phyloP scores from a whole-genome alignment of 2,329 filamentous ascomycete species.

The Hypoxylon sp. region DNA sequence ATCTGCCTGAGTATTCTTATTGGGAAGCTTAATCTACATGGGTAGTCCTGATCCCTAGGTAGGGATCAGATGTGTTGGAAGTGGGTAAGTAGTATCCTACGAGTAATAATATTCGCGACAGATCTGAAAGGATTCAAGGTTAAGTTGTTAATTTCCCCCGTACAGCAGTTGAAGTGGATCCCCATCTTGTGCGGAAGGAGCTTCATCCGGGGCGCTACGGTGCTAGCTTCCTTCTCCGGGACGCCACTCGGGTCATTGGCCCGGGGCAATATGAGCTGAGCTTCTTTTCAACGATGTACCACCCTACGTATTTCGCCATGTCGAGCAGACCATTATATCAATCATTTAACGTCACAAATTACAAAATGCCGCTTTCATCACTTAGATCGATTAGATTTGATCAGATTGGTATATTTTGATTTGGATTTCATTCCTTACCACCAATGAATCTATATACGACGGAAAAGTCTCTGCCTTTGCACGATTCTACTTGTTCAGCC shows the following conservation, averaged over 20 bases:
- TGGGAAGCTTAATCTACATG: not conserved
- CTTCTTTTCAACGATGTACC: not conserved
- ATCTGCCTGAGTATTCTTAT: conserved; percentile 2
- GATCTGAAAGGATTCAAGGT: too few relatives aligned
- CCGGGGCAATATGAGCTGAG: not conserved
- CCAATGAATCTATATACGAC: conserved; percentile 82
- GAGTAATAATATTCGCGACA: too few relatives aligned
- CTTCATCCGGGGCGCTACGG: conserved; percentile 37
- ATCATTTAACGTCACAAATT: not conserved
- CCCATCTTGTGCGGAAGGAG: conserved; percentile 27
- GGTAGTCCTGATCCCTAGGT: not conserved
- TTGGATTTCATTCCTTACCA: conserved; percentile 59
- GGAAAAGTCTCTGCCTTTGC: conserved; percentile 81
- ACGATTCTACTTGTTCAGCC: conserved; percentile 71
- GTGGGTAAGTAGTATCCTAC: not conserved
- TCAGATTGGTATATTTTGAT: not conserved
- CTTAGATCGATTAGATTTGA: conserved; percentile 18
- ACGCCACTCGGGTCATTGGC: conserved; percentile 24
- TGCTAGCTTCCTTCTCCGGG: conserved; percentile 28
- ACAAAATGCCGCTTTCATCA: not conserved
- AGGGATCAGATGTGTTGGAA: not conserved
- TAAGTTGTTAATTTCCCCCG: too few relatives aligned
- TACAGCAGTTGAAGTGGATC: not conserved
- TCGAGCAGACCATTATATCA: not conserved
- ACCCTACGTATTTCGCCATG: not conserved